Evolutionary conservation across 2,329 filamentous ascomycete genomes (phyloP).

Genomic region (Aspergillus ustus): DNA sequence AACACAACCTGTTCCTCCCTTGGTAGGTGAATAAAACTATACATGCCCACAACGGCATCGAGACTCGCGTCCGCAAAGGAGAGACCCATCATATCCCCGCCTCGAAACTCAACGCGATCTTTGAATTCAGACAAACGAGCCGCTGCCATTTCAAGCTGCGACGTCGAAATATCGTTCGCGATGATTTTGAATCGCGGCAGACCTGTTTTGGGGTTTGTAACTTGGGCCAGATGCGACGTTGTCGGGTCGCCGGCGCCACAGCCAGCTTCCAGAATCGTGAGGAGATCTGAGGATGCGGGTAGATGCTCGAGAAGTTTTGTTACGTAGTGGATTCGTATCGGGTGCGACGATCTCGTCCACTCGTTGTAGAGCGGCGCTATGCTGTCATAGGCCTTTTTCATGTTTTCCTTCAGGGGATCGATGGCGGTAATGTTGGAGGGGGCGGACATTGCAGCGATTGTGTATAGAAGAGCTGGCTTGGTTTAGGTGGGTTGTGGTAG

Average conservation of each 20-base stretch:
- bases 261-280: slow-evolving; percentile 45
- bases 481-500: too few species aligned
- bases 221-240: slow-evolving; percentile 27
- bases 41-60: slow-evolving; percentile 58
- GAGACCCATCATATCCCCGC: slow-evolving; percentile 51
- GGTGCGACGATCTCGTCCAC: slow-evolving; percentile 37
- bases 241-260: slow-evolving; percentile 47
- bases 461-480: too few species aligned
- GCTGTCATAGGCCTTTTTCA: slow-evolving; percentile 39
- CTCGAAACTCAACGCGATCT: slow-evolving; percentile 30
- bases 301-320: slow-evolving; percentile 32
- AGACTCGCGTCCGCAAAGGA: slow-evolving; percentile 43
- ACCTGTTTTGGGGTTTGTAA: neutral
- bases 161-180: slow-evolving; percentile 49
- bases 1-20: slow-evolving; percentile 55
- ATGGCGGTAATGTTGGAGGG: neutral
- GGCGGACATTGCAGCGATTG: too few species aligned
- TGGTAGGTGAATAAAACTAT: slow-evolving; percentile 61
- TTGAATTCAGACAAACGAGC: slow-evolving; percentile 32
- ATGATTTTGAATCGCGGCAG: slow-evolving; percentile 33
- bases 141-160: slow-evolving; percentile 40
- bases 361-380: slow-evolving; percentile 42
- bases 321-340: slow-evolving; percentile 39
- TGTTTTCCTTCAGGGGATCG: neutral
- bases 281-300: neutral